Conservation (phyloP, 1,284 basidiomycete species). For the Cutaneotrichosporon sp. region DNA sequence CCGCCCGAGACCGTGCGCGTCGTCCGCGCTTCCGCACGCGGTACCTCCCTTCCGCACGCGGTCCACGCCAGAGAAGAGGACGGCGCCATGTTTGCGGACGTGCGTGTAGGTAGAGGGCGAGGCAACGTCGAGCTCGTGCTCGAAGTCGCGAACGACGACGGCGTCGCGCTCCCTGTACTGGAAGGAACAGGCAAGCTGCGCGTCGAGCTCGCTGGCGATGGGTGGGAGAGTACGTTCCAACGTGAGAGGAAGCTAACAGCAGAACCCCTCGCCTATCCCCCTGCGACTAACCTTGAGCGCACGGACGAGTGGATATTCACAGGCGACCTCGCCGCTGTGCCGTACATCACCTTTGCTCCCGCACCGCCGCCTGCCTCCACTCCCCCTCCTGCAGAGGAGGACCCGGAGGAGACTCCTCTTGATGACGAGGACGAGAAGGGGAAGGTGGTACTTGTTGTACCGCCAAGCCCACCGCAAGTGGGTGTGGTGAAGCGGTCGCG, state of each 20-base stretch:
- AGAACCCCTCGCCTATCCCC: conserved; percentile 21
- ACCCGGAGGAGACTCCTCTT: background rate
- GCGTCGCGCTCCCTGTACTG: conserved; percentile 31
- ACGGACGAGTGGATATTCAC: conserved; percentile 16
- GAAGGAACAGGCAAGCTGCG: conserved; percentile 23
- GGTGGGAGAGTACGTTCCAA: conserved; percentile 36
- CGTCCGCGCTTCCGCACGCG: conserved; percentile 23
- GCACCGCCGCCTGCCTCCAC: background rate
- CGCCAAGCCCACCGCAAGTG: background rate
- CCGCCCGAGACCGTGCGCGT: conserved; percentile 24
- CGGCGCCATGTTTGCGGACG: conserved; percentile 8
- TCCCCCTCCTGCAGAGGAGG: background rate
- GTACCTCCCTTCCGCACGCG: conserved; percentile 12
- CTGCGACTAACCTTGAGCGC: conserved; percentile 20
- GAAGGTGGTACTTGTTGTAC: background rate
- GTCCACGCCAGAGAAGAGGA: background rate
- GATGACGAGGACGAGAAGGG: background rate
- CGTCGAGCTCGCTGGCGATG: conserved; percentile 33
- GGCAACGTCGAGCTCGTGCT: conserved; percentile 30
- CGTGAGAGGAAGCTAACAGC: conserved; percentile 9
- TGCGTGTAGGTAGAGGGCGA: conserved; percentile 20
- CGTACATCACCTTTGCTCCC: conserved; percentile 13
- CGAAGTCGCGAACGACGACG: conserved; percentile 25
- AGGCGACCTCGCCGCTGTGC: conserved; percentile 15
- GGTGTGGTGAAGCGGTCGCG: background rate